Base-by-base conservation (phyloP, 2,329 filamentous ascomycete species). In the Hymenoscyphus infarciens region DNA sequence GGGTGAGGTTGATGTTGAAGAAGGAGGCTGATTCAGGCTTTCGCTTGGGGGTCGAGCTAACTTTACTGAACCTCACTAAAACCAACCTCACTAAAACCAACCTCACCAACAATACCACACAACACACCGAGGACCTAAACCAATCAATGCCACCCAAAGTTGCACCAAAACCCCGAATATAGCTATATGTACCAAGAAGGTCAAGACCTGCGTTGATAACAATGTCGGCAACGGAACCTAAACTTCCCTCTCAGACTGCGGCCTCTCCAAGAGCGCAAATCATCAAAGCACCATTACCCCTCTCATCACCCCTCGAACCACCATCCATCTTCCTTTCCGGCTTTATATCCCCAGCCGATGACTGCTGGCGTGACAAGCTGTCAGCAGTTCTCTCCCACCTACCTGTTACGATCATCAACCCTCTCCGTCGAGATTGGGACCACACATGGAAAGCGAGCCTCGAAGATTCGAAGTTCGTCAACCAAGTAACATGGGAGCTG, bases 401-500 rank as follows among this genome's bases (percentile, higher is more conserved):
- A 0, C 78, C 80, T 4, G 71, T 88, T 63, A 85, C 81, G 1
- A 73, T 89, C 64, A 77, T 81, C 72, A 83, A 89, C 66, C 87
- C 86, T 0, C 75, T 80, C 8, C 80, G 85, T 1, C 62, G 75
- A 5, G 78, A 83, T 70, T 89, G 86, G 87, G 80, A 86, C 68
- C 69, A 72, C 8, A 78, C 74, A 1, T 85, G 82, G 79, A 74
- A 66, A 15, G 81, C 86, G 60, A 80, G 85, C 57, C 74, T 79
- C 19, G 72, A 74, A 0, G 80, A 80, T 62, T 64, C 66, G 2
- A 77, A 75, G 0, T 88, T 83, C 73, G 73, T 72, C 8, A 73
- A 80, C 45, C 87, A 89, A 71, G 79, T 85, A 0, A 73, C 79
- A 33, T 89, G 87, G 86, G 87, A 89, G 75, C 76, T 88, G 1